Conservation (phyloP, 1,284 basidiomycete genomes). For the Gastroboletus turbinatus region DNA sequence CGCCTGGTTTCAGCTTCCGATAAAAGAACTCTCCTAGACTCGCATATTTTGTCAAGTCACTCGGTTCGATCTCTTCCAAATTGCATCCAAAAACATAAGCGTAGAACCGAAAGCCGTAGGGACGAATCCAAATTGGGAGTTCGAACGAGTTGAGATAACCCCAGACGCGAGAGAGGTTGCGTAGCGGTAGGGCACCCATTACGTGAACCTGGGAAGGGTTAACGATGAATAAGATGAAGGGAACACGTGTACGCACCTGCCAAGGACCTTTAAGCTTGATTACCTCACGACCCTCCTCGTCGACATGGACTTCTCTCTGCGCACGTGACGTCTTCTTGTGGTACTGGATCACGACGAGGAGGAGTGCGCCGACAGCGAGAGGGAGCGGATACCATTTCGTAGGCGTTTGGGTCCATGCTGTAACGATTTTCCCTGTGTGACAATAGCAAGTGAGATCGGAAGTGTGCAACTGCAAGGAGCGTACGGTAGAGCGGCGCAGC, state of each 20-base stretch:
- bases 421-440: conserved; percentile 48
- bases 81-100: conserved; percentile 90
- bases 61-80: conserved; percentile 84
- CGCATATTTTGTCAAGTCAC: conserved; percentile 78
- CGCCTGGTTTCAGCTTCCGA: conserved; percentile 81
- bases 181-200: conserved; percentile 90
- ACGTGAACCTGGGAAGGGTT: conserved; percentile 77
- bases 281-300: conserved; percentile 68
- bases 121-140: conserved; percentile 93
- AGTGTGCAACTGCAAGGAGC: conserved; percentile 17
- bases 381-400: conserved; percentile 97
- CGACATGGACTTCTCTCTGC: conserved; percentile 66
- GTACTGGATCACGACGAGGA: conserved; percentile 84
- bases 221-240: neutral
- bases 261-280: conserved; percentile 88
- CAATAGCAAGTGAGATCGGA: neutral
- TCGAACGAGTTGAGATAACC: conserved; percentile 92
- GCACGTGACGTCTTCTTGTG: conserved; percentile 55
- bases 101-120: conserved; percentile 85
- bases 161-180: conserved; percentile 94
- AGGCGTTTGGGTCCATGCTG: conserved; percentile 87
- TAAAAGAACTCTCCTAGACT: conserved; percentile 96
- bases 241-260: conserved; percentile 63
- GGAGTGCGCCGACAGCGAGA: conserved; percentile 84
- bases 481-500: conserved; percentile 52